phyloP scores from a whole-genome alignment of 306 rosid genomes.

The Prunus dulcis region DNA sequence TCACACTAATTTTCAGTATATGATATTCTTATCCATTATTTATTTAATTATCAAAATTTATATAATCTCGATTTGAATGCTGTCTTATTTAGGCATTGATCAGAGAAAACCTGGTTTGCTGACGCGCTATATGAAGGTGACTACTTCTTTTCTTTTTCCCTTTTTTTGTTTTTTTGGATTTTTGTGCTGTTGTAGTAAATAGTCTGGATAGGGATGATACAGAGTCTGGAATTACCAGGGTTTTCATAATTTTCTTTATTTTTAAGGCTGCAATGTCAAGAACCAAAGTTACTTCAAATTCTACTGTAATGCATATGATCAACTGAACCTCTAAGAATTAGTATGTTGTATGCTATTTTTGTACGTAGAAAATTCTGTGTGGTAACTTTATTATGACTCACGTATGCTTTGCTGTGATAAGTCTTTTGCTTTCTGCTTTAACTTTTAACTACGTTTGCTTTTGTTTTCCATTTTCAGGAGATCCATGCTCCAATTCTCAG shows the following conservation, averaged over 20 bases:
- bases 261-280: neutral
- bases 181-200: neutral
- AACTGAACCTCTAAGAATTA: neutral
- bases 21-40: neutral
- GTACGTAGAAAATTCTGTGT: neutral
- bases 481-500: slow-evolving; percentile 94
- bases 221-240: neutral
- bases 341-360: neutral
- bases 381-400: neutral
- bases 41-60: neutral
- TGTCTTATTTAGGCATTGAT: slow-evolving; percentile 49
- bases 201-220: neutral
- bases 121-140: slow-evolving; percentile 92
- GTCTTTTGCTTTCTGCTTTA: neutral
- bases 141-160: neutral
- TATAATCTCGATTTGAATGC: neutral
- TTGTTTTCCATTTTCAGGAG: slow-evolving; percentile 60
- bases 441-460: slow-evolving; percentile 15
- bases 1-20: neutral
- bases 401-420: neutral
- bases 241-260: neutral
- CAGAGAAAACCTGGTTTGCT: slow-evolving; percentile 69
- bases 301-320: neutral
- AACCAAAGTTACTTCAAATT: neutral
- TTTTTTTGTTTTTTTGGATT: neutral